Evolutionary conservation across 306 rosid genomes (phyloP).

Genomic region (Arachis hypogaea): DNA sequence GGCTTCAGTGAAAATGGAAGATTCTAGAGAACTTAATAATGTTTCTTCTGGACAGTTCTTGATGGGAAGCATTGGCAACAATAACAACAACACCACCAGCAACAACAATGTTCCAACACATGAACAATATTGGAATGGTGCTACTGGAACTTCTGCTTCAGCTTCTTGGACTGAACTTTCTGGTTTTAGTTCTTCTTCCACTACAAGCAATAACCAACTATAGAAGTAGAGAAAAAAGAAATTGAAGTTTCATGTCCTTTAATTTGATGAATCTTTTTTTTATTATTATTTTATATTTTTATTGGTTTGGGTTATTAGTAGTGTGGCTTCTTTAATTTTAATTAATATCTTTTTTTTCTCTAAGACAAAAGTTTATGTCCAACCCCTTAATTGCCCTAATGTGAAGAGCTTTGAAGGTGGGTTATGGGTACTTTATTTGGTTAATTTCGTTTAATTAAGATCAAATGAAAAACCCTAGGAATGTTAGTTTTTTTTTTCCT

Average conservation of each 20-base stretch:
- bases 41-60: conserved; percentile 57
- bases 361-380: conserved; percentile 9
- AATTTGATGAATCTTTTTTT: conserved; percentile 5
- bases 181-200: conserved; percentile 63
- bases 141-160: conserved; percentile 30
- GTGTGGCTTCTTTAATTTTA: conserved; percentile 35
- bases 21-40: conserved; percentile 42
- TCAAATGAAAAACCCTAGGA: conserved; percentile 52
- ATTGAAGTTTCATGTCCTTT: not conserved
- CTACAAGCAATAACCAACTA: conserved; percentile 49
- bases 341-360: conserved; percentile 15
- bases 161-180: conserved; percentile 65
- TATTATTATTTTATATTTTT: too few species aligned
- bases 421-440: not conserved
- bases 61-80: not conserved
- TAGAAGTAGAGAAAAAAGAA: not conserved
- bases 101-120: conserved; percentile 28
- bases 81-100: conserved; percentile 28
- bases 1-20: conserved; percentile 74
- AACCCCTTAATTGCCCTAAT: conserved; percentile 1
- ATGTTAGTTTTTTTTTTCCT: conserved; percentile 39
- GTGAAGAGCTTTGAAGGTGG: conserved; percentile 30
- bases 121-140: conserved; percentile 63
- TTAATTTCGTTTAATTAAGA: conserved; percentile 15
- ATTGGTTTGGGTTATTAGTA: conserved; percentile 13